Evolutionary conservation across 164 flowering plant species (phyloP).

Genomic region (Brasenia schreberi): DNA sequence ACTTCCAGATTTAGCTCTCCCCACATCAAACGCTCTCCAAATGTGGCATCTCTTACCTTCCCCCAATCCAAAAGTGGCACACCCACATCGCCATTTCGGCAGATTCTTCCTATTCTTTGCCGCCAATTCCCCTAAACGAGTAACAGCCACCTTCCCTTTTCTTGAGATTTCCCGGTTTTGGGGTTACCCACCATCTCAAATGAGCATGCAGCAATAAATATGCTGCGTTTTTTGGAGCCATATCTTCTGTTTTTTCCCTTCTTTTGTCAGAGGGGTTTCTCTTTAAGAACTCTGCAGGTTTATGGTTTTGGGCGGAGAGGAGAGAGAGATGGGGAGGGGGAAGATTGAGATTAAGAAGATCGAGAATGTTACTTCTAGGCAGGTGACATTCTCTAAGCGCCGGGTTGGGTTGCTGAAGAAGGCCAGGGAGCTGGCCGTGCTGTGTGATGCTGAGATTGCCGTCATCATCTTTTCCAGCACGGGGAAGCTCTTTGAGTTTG

Average conservation of each 20-base stretch:
- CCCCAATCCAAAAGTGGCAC: not conserved
- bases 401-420: slow-evolving; percentile 1
- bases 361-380: slow-evolving; percentile 2
- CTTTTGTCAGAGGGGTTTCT: not conserved
- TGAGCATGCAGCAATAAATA: not conserved
- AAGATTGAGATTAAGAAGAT: slow-evolving; percentile 1
- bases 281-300: not conserved
- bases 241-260: not conserved
- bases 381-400: slow-evolving; percentile 1
- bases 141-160: not conserved
- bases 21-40: not conserved
- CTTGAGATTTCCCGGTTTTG: not conserved
- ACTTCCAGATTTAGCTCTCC: not conserved
- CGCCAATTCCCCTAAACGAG: not conserved
- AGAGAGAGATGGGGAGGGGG: slow-evolving; percentile 1
- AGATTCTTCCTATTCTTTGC: not conserved
- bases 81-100: not conserved
- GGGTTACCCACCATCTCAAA: not conserved
- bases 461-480: slow-evolving; percentile 1
- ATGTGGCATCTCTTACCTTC: not conserved
- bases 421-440: not conserved
- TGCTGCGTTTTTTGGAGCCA: not conserved
- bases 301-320: not conserved
- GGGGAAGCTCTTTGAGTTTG: slow-evolving; percentile 1
- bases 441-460: not conserved